Conservation (phyloP, 2,329 filamentous ascomycete genomes). For the Paracoccidioides lutzii region DNA sequence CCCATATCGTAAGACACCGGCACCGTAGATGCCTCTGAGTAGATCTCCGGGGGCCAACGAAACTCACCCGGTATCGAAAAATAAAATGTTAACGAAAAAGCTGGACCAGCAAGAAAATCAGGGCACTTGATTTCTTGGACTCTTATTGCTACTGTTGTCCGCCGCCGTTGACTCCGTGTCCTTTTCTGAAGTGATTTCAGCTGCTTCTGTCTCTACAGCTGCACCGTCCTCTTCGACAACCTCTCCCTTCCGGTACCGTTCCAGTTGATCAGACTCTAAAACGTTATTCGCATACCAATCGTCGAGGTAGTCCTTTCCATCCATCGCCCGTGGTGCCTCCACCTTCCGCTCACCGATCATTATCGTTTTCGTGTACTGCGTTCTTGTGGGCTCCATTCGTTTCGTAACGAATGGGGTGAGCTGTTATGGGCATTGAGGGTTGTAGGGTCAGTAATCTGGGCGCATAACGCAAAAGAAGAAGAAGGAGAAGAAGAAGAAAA, state of each 20-base stretch:
- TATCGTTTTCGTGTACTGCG: slow-evolving; percentile 22
- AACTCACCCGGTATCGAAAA: not conserved
- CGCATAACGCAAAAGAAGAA: not conserved
- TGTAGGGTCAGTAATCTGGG: not conserved
- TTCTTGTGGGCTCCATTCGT: slow-evolving; percentile 26
- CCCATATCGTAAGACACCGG: no score
- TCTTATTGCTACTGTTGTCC: not conserved
- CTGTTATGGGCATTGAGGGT: slow-evolving; percentile 14
- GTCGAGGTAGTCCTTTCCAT: slow-evolving; percentile 26
- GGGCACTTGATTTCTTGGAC: not conserved
- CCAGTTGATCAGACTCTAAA: slow-evolving; percentile 17
- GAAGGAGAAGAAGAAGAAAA: not conserved
- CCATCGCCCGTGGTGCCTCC: slow-evolving; percentile 16
- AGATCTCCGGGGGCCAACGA: not conserved
- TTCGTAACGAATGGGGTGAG: slow-evolving; percentile 36
- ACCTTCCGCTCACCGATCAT: slow-evolving; percentile 7
- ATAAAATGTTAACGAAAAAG: not conserved
- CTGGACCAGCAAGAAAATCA: not conserved
- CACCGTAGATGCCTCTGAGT: no score
- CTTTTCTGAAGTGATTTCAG: not conserved
- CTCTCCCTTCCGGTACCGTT: not conserved
- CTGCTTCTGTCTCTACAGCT: not conserved
- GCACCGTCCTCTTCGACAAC: not conserved
- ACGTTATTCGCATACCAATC: slow-evolving; percentile 27
- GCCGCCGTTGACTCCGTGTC: not conserved